Evolutionary conservation across 805 yeast species (phyloP).

Genomic region (Monosporozyma siamensis): DNA sequence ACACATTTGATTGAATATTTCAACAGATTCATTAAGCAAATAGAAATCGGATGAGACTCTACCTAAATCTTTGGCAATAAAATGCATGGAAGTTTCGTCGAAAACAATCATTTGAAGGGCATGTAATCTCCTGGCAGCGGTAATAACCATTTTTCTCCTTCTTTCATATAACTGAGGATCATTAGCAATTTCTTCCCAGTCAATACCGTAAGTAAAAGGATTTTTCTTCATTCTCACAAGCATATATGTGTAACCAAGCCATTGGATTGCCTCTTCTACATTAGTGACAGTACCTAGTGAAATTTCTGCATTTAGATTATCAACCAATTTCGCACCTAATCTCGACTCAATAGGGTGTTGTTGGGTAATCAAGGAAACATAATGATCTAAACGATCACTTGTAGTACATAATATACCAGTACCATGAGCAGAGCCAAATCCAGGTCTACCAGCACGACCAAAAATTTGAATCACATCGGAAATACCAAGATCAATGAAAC

Average conservation of each 20-base stretch:
- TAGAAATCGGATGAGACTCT: slow-evolving; percentile 93
- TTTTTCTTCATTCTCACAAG: slow-evolving; percentile 90
- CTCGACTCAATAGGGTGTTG: slow-evolving; percentile 95
- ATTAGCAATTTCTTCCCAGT: slow-evolving; percentile 71
- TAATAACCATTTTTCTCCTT: slow-evolving; percentile 64
- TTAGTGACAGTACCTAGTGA: slow-evolving; percentile 92
- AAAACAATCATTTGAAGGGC: slow-evolving; percentile 85
- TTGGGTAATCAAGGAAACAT: slow-evolving; percentile 78
- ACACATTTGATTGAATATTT: slow-evolving; percentile 77
- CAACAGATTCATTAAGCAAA: slow-evolving; percentile 73
- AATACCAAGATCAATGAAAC: slow-evolving; percentile 85
- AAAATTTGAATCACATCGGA: slow-evolving; percentile 96
- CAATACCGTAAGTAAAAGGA: slow-evolving; percentile 86
- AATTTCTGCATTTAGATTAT: slow-evolving; percentile 92
- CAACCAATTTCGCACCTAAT: slow-evolving; percentile 68
- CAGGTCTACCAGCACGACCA: slow-evolving; percentile 99
- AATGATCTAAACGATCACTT: slow-evolving; percentile 72
- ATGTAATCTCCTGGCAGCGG: slow-evolving; percentile 79
- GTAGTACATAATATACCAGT: slow-evolving; percentile 87
- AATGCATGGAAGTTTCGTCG: slow-evolving; percentile 74
- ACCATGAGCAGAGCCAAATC: slow-evolving; percentile 76
- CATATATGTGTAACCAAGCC: slow-evolving; percentile 97
- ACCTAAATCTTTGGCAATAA: slow-evolving; percentile 82
- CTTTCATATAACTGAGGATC: slow-evolving; percentile 74
- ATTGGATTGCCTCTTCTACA: slow-evolving; percentile 86